These are phyloP conservation scores for Carpinus fangiana DNA, from an alignment of 306 rosid species.

Conservation along the genomic window DNA sequence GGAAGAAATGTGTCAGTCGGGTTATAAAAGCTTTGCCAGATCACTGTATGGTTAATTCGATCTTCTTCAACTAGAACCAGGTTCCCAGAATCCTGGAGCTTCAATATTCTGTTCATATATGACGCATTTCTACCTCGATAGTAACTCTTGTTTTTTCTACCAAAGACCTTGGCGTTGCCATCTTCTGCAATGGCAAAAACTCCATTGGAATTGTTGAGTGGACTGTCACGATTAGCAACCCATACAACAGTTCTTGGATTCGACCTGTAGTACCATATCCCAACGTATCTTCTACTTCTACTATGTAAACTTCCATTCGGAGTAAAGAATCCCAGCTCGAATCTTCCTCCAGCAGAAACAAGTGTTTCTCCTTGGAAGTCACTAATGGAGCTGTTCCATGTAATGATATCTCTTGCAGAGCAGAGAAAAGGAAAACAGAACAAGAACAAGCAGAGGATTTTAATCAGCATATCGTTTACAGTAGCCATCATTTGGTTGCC, in stretches of 20 bases:
- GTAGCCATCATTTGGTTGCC: too few relatives aligned
- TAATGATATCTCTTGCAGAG: constrained; percentile 6
- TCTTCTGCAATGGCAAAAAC: constrained; percentile 20
- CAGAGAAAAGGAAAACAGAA: constrained; percentile 8
- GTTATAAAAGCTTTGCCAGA: neutral
- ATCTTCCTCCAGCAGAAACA: constrained; percentile 30
- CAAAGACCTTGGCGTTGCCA: constrained; percentile 36
- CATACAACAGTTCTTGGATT: constrained; percentile 32
- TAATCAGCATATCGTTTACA: too few relatives aligned
- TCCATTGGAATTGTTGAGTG: constrained; percentile 13
- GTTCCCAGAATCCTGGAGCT: constrained; percentile 50
- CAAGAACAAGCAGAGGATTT: neutral
- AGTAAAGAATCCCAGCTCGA: constrained; percentile 46
- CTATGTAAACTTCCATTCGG: neutral
- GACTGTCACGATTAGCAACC: constrained; percentile 41
- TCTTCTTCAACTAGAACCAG: constrained; percentile 19
- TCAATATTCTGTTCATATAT: neutral
- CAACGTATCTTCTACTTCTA: constrained; percentile 27
- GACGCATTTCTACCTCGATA: fast-evolving
- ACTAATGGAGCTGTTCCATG: neutral
- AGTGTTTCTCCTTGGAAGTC: neutral
- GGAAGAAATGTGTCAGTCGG: constrained; percentile 61
- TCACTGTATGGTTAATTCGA: too few relatives aligned
- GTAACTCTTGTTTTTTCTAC: neutral
- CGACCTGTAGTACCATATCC: constrained; percentile 30